These are phyloP conservation scores for Glycine soja DNA, from an alignment of 306 rosid species.

Conservation along the genomic window DNA sequence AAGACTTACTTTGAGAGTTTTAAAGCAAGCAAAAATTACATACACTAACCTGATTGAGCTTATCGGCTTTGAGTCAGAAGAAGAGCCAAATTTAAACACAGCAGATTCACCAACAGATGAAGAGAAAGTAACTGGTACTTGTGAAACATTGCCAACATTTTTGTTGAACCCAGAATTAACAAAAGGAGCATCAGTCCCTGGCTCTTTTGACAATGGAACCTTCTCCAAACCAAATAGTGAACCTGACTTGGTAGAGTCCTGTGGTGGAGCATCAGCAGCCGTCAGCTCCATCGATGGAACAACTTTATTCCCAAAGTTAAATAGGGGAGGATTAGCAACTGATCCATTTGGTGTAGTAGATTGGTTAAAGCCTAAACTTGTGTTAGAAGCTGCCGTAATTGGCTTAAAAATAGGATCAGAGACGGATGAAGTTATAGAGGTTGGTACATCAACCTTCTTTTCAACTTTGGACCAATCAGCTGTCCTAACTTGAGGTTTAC, in stretches of 20 bases:
- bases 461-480: conserved; percentile 48
- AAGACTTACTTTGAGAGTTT: background rate
- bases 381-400: conserved; percentile 28
- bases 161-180: conserved; percentile 51
- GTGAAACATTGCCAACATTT: conserved; percentile 46
- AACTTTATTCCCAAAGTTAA: conserved; percentile 44
- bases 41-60: conserved; percentile 61
- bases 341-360: conserved; percentile 48
- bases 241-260: conserved; percentile 38
- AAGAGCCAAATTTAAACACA: conserved; percentile 48
- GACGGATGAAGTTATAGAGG: conserved; percentile 44
- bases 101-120: conserved; percentile 51
- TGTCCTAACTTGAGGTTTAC: conserved; percentile 38
- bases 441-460: conserved; percentile 47
- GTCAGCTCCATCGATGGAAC: conserved; percentile 43
- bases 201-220: conserved; percentile 46
- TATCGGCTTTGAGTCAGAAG: conserved; percentile 51
- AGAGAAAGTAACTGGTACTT: conserved; percentile 48
- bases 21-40: conserved; percentile 16
- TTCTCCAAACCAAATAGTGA: conserved; percentile 51
- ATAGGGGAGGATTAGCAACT: conserved; percentile 41
- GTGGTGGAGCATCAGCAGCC: conserved; percentile 34
- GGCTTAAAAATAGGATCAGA: conserved; percentile 45
- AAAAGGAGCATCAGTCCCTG: conserved; percentile 45
- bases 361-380: conserved; percentile 50